Evolutionary conservation across 805 yeast species (phyloP).

Genomic region (Candida ipomoeae): DNA sequence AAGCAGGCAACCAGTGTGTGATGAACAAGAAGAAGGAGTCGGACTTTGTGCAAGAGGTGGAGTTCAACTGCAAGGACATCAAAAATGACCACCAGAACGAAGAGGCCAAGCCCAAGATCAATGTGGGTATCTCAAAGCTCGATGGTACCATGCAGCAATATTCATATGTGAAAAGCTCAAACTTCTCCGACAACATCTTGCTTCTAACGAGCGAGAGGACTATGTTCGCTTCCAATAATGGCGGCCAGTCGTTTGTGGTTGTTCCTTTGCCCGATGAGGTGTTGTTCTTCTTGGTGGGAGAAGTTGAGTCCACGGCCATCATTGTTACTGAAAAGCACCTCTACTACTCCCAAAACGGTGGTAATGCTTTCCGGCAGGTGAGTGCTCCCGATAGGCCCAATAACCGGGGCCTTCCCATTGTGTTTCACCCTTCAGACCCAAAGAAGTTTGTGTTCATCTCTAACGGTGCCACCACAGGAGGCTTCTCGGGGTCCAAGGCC

Average conservation of each 20-base stretch:
- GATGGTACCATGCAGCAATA: conserved; percentile 53
- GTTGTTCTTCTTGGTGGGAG: conserved; percentile 57
- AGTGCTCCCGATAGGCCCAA: conserved; percentile 41
- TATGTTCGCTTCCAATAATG: conserved; percentile 66
- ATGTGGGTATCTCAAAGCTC: conserved; percentile 39
- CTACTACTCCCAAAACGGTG: conserved; percentile 66
- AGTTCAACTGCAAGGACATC: conserved; percentile 14
- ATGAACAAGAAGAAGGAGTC: conserved; percentile 21
- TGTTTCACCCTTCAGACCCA: conserved; percentile 58
- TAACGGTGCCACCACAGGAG: conserved; percentile 42
- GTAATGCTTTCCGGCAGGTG: conserved; percentile 45
- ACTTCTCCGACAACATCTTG: conserved; percentile 41
- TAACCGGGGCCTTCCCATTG: conserved; percentile 37
- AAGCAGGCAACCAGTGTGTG: conserved; percentile 46
- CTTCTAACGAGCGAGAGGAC: conserved; percentile 50
- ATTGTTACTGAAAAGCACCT: conserved; percentile 50
- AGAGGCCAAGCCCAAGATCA: conserved; percentile 23
- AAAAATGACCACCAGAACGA: conserved; percentile 8
- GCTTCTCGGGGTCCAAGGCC: conserved; percentile 26
- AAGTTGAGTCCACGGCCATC: conserved; percentile 52
- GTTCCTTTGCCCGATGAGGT: conserved; percentile 41
- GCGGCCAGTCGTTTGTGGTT: conserved; percentile 49
- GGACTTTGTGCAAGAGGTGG: conserved; percentile 13
- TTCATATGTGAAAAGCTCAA: conserved; percentile 39
- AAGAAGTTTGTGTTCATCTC: conserved; percentile 69